A percentile compares a stretch with the other conserved stretches of the same genome.
Evolutionary conservation across 441 rosid species (phyloP).

Genomic region (Sinapis alba): DNA sequence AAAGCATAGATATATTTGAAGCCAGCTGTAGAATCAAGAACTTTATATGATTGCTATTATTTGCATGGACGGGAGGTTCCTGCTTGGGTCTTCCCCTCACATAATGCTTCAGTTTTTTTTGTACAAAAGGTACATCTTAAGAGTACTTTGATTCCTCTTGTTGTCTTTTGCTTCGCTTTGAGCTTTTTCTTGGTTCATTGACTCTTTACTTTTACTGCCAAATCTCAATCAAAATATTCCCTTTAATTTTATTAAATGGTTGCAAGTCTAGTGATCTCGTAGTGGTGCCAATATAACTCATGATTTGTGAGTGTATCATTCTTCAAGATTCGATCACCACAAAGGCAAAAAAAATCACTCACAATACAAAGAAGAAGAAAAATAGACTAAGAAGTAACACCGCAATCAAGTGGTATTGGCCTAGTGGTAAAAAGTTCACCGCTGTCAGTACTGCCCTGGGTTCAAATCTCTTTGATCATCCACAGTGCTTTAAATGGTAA

Average conservation of each 20-base stretch:
- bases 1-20: slow-evolving; percentile 5
- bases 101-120: slow-evolving; percentile 11
- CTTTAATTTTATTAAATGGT: slow-evolving; percentile 7
- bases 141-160: slow-evolving; percentile 35
- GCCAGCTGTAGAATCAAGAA: slow-evolving; percentile 22
- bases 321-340: slow-evolving; percentile 30
- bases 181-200: slow-evolving; percentile 22
- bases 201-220: slow-evolving; percentile 32
- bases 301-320: slow-evolving; percentile 27
- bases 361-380: not conserved
- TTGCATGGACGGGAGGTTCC: slow-evolving; percentile 25
- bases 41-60: slow-evolving; percentile 33
- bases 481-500: no score
- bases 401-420: not conserved
- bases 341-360: not conserved
- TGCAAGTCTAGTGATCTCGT: slow-evolving; percentile 2
- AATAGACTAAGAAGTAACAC: not conserved
- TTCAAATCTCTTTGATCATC: no score
- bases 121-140: slow-evolving; percentile 37
- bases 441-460: no score
- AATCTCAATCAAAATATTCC: slow-evolving; percentile 25
- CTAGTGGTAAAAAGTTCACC: no score
- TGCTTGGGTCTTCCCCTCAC: slow-evolving; percentile 5
- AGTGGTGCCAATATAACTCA: slow-evolving; percentile 26
- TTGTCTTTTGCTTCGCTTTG: slow-evolving; percentile 25